Evolutionary conservation across 441 rosid genomes (phyloP), one percentile per base, ranked within the genome.

Genomic region (Euphorbia schlechtendalii): DNA sequence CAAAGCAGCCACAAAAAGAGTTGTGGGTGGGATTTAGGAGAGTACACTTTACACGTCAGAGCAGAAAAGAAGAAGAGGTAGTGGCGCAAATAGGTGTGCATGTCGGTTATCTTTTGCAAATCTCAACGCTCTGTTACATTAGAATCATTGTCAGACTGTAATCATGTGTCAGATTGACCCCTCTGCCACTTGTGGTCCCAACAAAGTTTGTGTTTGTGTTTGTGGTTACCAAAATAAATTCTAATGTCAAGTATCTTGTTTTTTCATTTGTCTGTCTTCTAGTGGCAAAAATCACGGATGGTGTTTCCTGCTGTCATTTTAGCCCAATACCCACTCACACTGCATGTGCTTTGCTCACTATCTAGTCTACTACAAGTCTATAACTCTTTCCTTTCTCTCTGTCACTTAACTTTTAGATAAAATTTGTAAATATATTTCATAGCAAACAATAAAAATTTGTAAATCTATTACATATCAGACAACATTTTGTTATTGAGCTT

Each of bases 51-150:
- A 75, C 80, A 79, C 76, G 73, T 61, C 63, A 73, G 63, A 56
- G 55, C 67, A 40, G 66, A 34, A 45, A 56, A 67, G 43, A 6
- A n/a, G 21, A 20, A 15, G 40, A 10, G 0, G 12, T 7, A 40
- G 56, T 1, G 46, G 56, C 24, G 59, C 13, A 64, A 57, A 40
- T 46, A 24, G 11, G 69, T 61, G 75, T 69, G 73, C 68, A 66
- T 64, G 79, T 78, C 68, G 63, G 80, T 69, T 25, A 55, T 66
- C 82, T 83, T 81, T 79, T 73, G 51, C 83, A 70, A 65, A 48
- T 61, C 72, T 79, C 79, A 68, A 77, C 43, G 79, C 62, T 18
- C 40, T 56, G 79, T 64, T 54, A 70, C 41, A 70, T 68, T 70
- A 70, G 64, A 76, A 67, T 66, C 71, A 56, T 13, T 40, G 74